Conservation (phyloP, 768 basidiomycete species). For the Russula lepida region DNA sequence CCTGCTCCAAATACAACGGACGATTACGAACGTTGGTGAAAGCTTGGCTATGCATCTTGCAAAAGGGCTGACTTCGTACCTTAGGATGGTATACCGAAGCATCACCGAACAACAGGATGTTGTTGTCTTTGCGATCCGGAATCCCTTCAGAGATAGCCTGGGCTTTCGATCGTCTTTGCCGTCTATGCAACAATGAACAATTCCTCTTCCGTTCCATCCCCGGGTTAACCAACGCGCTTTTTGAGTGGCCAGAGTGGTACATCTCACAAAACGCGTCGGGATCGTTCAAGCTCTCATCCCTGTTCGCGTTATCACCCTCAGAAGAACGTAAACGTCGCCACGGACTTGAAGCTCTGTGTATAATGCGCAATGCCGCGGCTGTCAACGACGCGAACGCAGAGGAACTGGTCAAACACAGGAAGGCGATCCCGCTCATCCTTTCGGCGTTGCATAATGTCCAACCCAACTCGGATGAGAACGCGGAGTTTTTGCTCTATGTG, state of each 20-base stretch:
- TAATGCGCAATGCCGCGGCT: slow-evolving; percentile 80
- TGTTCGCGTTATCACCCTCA: slow-evolving; percentile 52
- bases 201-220: slow-evolving; percentile 66
- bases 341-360: slow-evolving; percentile 77
- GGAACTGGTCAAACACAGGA: slow-evolving; percentile 49
- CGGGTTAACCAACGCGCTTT: slow-evolving; percentile 74
- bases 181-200: slow-evolving; percentile 70
- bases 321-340: slow-evolving; percentile 52
- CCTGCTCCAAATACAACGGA: slow-evolving; percentile 39
- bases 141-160: slow-evolving; percentile 78
- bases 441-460: slow-evolving; percentile 56
- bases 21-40: slow-evolving; percentile 62
- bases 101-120: slow-evolving; percentile 74
- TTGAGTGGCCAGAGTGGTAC: slow-evolving; percentile 87
- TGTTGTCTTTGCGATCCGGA: slow-evolving; percentile 80
- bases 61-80: not conserved
- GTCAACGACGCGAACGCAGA: slow-evolving; percentile 57
- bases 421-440: slow-evolving; percentile 58
- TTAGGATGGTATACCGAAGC: slow-evolving; percentile 84
- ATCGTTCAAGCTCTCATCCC: slow-evolving; percentile 17
- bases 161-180: slow-evolving; percentile 81
- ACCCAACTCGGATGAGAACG: slow-evolving; percentile 52
- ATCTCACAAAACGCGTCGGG: slow-evolving; percentile 30
- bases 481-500: slow-evolving; percentile 63
- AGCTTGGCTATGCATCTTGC: not conserved